Evolutionary conservation across 2,329 filamentous ascomycete species (phyloP).

Genomic region (Neonectria magnoliae): DNA sequence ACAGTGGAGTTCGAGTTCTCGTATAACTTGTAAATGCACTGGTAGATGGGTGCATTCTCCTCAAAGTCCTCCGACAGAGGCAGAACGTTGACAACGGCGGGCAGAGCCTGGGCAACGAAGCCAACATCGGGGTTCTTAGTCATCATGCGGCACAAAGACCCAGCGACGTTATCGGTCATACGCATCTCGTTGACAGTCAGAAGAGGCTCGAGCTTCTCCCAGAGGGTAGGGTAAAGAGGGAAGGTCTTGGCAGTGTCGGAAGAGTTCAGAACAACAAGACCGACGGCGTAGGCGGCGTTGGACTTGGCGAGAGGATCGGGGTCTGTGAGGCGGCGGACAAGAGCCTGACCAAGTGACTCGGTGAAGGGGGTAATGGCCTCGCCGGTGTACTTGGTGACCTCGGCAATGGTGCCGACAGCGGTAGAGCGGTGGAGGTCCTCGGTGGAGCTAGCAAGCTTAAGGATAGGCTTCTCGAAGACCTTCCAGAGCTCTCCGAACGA

Average conservation of each 20-base stretch:
- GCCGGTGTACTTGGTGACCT: slow-evolving; percentile 88
- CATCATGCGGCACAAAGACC: slow-evolving; percentile 93
- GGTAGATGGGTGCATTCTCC: slow-evolving; percentile 94
- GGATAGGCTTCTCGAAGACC: slow-evolving; percentile 90
- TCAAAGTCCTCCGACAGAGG: slow-evolving; percentile 94
- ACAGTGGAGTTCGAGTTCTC: slow-evolving; percentile 75
- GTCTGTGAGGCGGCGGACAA: slow-evolving; percentile 88
- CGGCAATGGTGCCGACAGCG: slow-evolving; percentile 90
- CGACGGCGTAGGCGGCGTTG: slow-evolving; percentile 92
- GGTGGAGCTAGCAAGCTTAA: slow-evolving; percentile 87
- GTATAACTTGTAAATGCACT: slow-evolving; percentile 89
- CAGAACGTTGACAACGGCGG: slow-evolving; percentile 79
- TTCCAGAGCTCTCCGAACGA: slow-evolving; percentile 92
- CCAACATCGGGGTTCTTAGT: slow-evolving; percentile 85
- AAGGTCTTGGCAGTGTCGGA: slow-evolving; percentile 75
- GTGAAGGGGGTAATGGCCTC: slow-evolving; percentile 85
- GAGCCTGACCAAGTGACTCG: slow-evolving; percentile 76
- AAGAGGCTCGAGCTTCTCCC: slow-evolving; percentile 86
- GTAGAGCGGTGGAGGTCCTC: slow-evolving; percentile 90
- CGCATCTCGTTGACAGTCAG: slow-evolving; percentile 81
- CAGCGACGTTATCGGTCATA: slow-evolving; percentile 91
- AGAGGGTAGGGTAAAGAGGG: slow-evolving; percentile 79
- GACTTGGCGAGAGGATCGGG: slow-evolving; percentile 93
- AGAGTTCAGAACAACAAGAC: slow-evolving; percentile 85
- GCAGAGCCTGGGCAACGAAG: slow-evolving; percentile 83